Base-by-base conservation (phyloP, 2,329 filamentous ascomycete species). In the Neoascochyta sp. region DNA sequence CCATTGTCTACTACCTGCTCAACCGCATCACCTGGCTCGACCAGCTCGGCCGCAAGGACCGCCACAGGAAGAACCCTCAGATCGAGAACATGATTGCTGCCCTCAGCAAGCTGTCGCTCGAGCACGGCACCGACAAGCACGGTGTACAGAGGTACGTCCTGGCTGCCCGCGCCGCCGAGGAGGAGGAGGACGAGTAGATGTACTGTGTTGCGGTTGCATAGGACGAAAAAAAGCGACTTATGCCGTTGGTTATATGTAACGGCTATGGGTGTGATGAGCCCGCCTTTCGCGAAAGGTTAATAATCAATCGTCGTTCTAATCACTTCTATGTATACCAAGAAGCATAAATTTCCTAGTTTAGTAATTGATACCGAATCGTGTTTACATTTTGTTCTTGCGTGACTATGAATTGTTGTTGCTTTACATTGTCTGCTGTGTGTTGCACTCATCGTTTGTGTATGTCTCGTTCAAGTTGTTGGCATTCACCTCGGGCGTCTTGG, bases 81-180 rank as follows among this genome's bases (percentile, higher is more conserved):
- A 75, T 81, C 59, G 78, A 81, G 71, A 80, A 81, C 65, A 76
- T 80, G 63, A 73, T 82, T 49, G 72, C 70, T 27, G 75, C 78
- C 44, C 70, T 82, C 39, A 75, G 74, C 66, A 81, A 81, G 69
- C 66, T 81, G 41, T 74, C 76, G 19, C 60, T 80, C 47, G 71
- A 75, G 63, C 75, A 80, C 60, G 73, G 76, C 55, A 59, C 52
- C 28, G 73, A 76, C 48, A 69, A 68, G 48, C 52, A 67, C 43
- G 67, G 64, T 28, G 60, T 58, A 28, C 59, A 60, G 45, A 58
- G 68, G 31, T 74, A 65, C 54, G 51, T 64, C 25, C 54, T 73
- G 38, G 63, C 59, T 24, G 56, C 62, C 24, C 70, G 68, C 57
- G 62, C 62, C 7, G 65, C 68, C 21, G 68, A 71, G 42, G 68